Percentiles rank a stretch among this genome's conserved stretches.
These are phyloP conservation scores for Cryoendolithus antarcticus DNA, from an alignment of 2,329 filamentous ascomycete genomes.

Conservation along the genomic window DNA sequence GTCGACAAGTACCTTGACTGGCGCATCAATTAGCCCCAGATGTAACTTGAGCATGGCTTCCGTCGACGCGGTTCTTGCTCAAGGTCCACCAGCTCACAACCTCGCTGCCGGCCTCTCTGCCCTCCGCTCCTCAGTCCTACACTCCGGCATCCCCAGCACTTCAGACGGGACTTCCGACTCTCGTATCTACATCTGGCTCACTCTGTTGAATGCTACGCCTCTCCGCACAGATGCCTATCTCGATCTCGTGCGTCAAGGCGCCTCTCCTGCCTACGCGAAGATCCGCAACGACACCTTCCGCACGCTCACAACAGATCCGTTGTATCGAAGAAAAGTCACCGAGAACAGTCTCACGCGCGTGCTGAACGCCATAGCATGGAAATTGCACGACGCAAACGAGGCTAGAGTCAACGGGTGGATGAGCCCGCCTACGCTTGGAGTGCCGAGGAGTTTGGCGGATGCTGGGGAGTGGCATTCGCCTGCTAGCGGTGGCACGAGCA, in stretches of 20 bases:
- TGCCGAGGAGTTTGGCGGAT: constrained; percentile 37
- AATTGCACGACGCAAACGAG: constrained; percentile 65
- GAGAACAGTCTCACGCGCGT: constrained; percentile 91
- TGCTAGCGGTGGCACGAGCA: constrained; percentile 16
- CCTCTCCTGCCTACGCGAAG: constrained; percentile 89
- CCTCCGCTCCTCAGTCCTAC: no score
- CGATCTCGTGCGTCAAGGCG: constrained; percentile 77
- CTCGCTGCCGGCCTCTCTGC: no score
- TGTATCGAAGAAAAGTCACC: constrained; percentile 88
- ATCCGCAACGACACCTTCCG: constrained; percentile 98
- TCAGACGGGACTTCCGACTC: constrained; percentile 48
- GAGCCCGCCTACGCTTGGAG: constrained; percentile 36
- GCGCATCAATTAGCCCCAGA: no score
- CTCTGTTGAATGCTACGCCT: constrained; percentile 77
- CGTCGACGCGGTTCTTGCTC: no score
- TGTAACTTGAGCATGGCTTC: no score
- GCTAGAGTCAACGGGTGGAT: constrained; percentile 41
- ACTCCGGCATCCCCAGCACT: no score
- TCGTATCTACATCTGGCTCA: constrained; percentile 92
- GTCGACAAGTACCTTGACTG: no score
- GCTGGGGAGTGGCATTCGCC: constrained; percentile 31
- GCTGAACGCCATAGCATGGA: constrained; percentile 91
- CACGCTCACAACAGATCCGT: constrained; percentile 88
- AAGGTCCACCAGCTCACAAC: no score
- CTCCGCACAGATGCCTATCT: constrained; percentile 82